phyloP scores from a whole-genome alignment of 495 filamentous ascomycete species.

The Neurospora discreta region DNA sequence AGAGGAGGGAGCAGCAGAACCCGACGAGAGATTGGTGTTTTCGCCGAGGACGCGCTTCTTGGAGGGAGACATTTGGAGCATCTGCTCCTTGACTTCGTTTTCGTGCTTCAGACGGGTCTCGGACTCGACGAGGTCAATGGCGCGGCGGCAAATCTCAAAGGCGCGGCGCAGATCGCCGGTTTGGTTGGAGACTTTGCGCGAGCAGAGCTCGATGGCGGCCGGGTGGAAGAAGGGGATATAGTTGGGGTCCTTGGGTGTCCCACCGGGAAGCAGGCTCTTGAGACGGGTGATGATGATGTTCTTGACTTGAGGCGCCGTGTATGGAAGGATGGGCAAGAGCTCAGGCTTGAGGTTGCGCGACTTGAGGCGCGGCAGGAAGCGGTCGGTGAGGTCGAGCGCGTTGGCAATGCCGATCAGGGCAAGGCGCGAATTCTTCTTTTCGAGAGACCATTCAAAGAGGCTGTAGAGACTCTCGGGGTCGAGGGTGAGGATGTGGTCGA shows the following conservation, averaged over 20 bases:
- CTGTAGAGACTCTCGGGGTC: constrained; percentile 81
- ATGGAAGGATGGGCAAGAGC: constrained; percentile 85
- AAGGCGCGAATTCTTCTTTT: constrained; percentile 56
- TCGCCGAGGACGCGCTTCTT: constrained; percentile 30
- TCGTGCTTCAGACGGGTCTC: constrained; percentile 63
- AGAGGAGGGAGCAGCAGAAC: constrained; percentile 26
- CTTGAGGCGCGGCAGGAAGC: constrained; percentile 88
- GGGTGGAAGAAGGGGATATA: constrained; percentile 85
- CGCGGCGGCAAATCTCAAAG: constrained; percentile 84
- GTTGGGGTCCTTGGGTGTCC: constrained; percentile 31
- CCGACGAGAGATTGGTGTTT: constrained; percentile 33
- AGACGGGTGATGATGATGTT: constrained; percentile 76
- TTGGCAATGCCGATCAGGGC: constrained; percentile 91
- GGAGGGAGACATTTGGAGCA: constrained; percentile 35
- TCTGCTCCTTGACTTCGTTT: constrained; percentile 38
- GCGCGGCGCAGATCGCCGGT: constrained; percentile 91
- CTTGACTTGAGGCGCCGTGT: constrained; percentile 80
- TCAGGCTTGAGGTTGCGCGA: constrained; percentile 81
- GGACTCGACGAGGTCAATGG: constrained; percentile 78
- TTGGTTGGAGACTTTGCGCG: constrained; percentile 86
- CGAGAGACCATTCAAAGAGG: constrained; percentile 87
- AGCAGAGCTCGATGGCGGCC: constrained; percentile 81
- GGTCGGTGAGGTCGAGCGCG: constrained; percentile 88
- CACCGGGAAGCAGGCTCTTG: constrained; percentile 51
- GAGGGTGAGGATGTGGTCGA: constrained; percentile 81